These are phyloP conservation scores for Barnettozyma sp. DNA, from an alignment of 805 yeast genomes.

Conservation along the genomic window DNA sequence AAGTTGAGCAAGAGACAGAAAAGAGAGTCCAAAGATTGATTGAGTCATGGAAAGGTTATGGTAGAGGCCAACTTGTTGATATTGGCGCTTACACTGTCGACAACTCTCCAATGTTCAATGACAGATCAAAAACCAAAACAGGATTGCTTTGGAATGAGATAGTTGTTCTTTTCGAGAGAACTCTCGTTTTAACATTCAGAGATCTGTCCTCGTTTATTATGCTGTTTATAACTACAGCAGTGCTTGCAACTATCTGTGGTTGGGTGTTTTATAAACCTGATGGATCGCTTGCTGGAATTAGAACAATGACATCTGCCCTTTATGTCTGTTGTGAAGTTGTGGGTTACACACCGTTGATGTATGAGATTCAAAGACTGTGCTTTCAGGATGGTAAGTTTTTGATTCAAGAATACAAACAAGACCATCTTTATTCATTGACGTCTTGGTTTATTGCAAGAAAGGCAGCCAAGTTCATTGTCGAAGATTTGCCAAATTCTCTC, in stretches of 20 bases:
- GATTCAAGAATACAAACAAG: slow-evolving; percentile 35
- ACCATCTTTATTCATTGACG: slow-evolving; percentile 15
- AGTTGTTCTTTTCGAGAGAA: slow-evolving; percentile 39
- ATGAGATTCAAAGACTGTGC: slow-evolving; percentile 54
- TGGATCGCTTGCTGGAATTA: slow-evolving; percentile 52
- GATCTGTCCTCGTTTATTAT: slow-evolving; percentile 45
- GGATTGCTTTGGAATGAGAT: slow-evolving; percentile 37
- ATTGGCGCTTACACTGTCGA: slow-evolving; percentile 10
- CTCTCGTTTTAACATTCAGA: slow-evolving; percentile 38
- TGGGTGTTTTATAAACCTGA: slow-evolving; percentile 71
- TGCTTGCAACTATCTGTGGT: slow-evolving; percentile 57
- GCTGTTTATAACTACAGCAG: slow-evolving; percentile 36
- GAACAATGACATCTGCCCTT: slow-evolving; percentile 48
- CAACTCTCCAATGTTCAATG: background rate
- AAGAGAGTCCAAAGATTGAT: slow-evolving; percentile 24
- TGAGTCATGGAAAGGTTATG: slow-evolving; percentile 11
- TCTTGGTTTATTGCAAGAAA: slow-evolving; percentile 36
- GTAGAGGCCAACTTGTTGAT: slow-evolving; percentile 2
- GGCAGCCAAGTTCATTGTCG: slow-evolving; percentile 56
- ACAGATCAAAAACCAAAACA: slow-evolving; percentile 25
- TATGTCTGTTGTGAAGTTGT: slow-evolving; percentile 49
- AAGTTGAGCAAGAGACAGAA: slow-evolving; percentile 28
- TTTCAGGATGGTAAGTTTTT: slow-evolving; percentile 45
- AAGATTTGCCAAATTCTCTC: slow-evolving; percentile 59
- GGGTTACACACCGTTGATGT: slow-evolving; percentile 47